Base-by-base conservation (phyloP, 2,329 filamentous ascomycete species). In the Phialophora macrospora region DNA sequence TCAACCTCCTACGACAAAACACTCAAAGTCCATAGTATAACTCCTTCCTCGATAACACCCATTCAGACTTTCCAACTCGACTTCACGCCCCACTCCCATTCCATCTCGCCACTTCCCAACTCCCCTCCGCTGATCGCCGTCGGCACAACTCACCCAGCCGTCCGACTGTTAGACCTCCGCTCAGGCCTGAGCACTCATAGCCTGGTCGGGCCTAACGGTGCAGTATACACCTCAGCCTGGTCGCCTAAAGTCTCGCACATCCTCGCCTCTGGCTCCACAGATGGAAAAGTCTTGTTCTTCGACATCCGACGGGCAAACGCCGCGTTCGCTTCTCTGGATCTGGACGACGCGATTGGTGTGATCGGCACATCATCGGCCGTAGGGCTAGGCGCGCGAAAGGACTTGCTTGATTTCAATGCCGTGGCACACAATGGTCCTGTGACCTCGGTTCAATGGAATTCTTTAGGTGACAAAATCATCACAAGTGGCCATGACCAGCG, bases 261-360 rank as follows among this genome's bases (percentile, higher is more conserved):
- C 3, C 84, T 98, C 2, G 91, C 90, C 9, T 94, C 91, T 58
- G 92, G 91, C 0, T 90, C 92, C n/a, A 86, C 88, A 0, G 93
- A 98, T 74, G 93, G 93, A 22, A 89, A 87, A 9, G 87, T 93
- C 2, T 87, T 93, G 24, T 81, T 97, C 41, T 98, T 94, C 89
- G 94, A 98, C 75, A 86, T 97, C 28, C 85, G 94, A 3, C 88
- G 91, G 34, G 90, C 91, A 32, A 89, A 90, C 22, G 89, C 88
- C 6, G 87, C 90, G 22, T 82, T 98, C 34, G 92, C 89, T 0
- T 84, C 90, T 48, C 83, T 98, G 1, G 91, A 97, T 74, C 88
- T 92, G 78, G 92, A 97, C 74, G 92, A 97, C 74, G 88, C 88
- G 2, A 81, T 90, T 2, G 93, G 93, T 1, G 76, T 93, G 4